Percentiles rank a stretch among this genome's conserved stretches.
These are phyloP conservation scores for Circinella umbellata DNA, from an alignment of 371 early-diverging fungal genomes.

Conservation along the genomic window DNA sequence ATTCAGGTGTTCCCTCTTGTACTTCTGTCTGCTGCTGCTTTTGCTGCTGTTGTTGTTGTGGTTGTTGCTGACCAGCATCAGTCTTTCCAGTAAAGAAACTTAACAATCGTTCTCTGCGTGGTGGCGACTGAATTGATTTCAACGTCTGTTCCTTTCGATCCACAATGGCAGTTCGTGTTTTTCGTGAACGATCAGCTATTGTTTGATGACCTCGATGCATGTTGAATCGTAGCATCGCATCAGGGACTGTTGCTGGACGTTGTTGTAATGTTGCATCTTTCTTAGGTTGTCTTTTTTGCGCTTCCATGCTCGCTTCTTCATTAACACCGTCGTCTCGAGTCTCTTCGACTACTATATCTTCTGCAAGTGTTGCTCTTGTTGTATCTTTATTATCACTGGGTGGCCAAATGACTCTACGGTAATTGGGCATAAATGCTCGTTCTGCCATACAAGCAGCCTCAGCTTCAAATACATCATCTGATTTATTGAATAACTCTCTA, in stretches of 20 bases:
- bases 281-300: neutral
- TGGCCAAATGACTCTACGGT: constrained; percentile 13
- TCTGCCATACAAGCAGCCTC: constrained; percentile 16
- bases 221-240: constrained; percentile 2
- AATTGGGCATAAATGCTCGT: constrained; percentile 17
- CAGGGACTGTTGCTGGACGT: constrained; percentile 22
- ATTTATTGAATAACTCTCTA: constrained; percentile 13
- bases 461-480: constrained; percentile 15
- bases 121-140: neutral
- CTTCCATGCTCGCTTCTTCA: neutral
- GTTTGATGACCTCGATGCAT: constrained; percentile 1
- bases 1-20: neutral
- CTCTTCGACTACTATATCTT: neutral
- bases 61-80: neutral
- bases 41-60: neutral
- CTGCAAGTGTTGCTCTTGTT: neutral
- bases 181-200: constrained; percentile 11
- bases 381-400: too few species aligned
- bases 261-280: neutral
- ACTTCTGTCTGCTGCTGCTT: neutral
- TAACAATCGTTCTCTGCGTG: constrained; percentile 20
- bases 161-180: constrained; percentile 14
- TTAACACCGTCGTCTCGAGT: neutral
- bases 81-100: constrained; percentile 23
- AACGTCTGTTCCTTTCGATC: constrained; percentile 3